Evolutionary conservation across 2,329 filamentous ascomycete species (phyloP).

Genomic region (Aspergillus pseudoterreus): DNA sequence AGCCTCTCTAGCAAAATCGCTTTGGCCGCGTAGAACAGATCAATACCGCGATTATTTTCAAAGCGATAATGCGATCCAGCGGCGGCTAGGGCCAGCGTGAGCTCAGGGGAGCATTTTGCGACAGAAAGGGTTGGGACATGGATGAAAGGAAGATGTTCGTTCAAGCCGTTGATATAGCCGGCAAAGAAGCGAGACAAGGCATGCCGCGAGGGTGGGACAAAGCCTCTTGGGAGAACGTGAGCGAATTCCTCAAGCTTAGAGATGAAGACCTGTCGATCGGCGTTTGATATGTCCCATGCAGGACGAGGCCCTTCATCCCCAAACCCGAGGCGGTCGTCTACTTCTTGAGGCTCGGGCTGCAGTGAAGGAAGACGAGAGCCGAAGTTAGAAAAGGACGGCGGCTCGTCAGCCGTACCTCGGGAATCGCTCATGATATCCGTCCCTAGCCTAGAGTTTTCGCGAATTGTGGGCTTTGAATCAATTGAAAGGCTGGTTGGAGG

Average conservation of each 20-base stretch:
- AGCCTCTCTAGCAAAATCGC: constrained; percentile 53
- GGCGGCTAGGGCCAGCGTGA: constrained; percentile 50
- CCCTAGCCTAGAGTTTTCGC: constrained; percentile 35
- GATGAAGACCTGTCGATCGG: constrained; percentile 44
- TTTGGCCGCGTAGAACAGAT: constrained; percentile 56
- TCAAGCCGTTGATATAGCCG: constrained; percentile 50
- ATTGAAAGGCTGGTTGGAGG: constrained; percentile 31
- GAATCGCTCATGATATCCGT: constrained; percentile 38
- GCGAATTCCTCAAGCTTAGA: constrained; percentile 45
- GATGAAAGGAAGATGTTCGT: constrained; percentile 51
- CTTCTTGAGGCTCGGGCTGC: constrained; percentile 44
- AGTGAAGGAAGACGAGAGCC: constrained; percentile 46
- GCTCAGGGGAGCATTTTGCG: constrained; percentile 44
- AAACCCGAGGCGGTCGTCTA: constrained; percentile 40
- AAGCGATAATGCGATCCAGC: constrained; percentile 49
- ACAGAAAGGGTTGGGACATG: constrained; percentile 48
- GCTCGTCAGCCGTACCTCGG: constrained; percentile 38
- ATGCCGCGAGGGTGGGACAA: constrained; percentile 48
- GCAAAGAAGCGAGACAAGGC: constrained; percentile 48
- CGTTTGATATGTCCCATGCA: constrained; percentile 46
- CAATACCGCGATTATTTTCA: constrained; percentile 50
- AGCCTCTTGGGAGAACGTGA: constrained; percentile 44
- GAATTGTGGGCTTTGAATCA: constrained; percentile 31
- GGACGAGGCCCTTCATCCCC: constrained; percentile 42
- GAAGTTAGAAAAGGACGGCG: constrained; percentile 47